Evolutionary conservation across 306 rosid species (phyloP), one percentile per base, ranked within the genome.

Genomic region (Amphicarpaea edgeworthii): DNA sequence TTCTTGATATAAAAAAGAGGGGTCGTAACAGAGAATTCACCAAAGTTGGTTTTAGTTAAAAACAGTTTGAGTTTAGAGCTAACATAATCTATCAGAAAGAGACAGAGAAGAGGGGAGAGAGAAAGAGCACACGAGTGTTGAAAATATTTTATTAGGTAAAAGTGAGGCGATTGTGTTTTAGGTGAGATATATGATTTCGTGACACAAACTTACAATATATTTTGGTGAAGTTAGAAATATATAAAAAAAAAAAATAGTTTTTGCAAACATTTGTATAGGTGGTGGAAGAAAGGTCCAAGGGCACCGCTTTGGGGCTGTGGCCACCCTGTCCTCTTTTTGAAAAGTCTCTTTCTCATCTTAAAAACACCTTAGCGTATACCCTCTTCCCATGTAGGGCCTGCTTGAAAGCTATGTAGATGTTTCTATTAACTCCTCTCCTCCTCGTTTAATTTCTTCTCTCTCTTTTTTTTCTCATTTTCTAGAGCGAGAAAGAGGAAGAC

Each of bases 261-360:
- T 63, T 24, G 1, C 12, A 60, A 46, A 40, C 1, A 12, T 23
- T 41, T 12, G 19, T 51, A 5, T 64, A 17, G 23, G 24, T 68
- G 40, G 32, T 21, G 83, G 89, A 77, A 87, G 94, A 90, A 91
- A 86, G 86, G 87, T 91, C 90, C 90, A 88, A 83, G 83, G 78
- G 88, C 97, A 90, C 91, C 93, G 93, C 93, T 84, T 41, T 75
- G 64, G 86, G 83, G 87, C 85, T 86, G 88, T 92, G 78, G 88
- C 94, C 96, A 90, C 87, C 92, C 96, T 90, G 97, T 90, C 90
- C 19, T 68, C 72, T 60, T 82, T 47, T 72, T 53, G 96, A 87
- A 73, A 85, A 55, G 99, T 92, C 97, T 55, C 77, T 92, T 70
- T 95, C 97, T 80, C 81, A 76, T 82, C 86, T 91, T 88, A 84